Evolutionary conservation across 148 eudicot genomes (phyloP), one percentile per base, ranked within the genome.

Genomic region (Vaccinium myrtillus): DNA sequence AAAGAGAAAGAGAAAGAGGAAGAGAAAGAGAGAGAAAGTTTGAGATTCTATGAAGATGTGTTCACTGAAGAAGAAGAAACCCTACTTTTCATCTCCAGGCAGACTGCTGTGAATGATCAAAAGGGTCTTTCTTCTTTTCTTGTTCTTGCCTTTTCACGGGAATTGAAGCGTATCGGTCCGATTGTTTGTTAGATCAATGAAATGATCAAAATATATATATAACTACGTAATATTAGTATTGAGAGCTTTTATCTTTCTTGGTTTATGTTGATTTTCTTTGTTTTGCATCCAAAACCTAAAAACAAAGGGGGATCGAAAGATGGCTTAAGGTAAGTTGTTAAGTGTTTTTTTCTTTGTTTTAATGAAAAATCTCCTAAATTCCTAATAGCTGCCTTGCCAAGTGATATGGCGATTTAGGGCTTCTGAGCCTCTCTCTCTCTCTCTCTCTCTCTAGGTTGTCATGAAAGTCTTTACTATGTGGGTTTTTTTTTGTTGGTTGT

Each of bases 131-230:
- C 13, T 30, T 79, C 49, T 74, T 1, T 25, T 78, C 27, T 71
- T 76, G 58, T 54, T 81, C 51, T 46, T 36, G 18, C 81, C 25
- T 69, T 73, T 67, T 80, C 75, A 58, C 54, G 86, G 89, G 89
- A 89, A 89, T 89, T 46, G 87, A 89, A 89, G 90, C 90, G 13
- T 78, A 75, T 61, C 63, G 90, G 90, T 89, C 90, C 90, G 90
- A 87, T 84, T 84, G 82, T 83, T 88, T 81, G 88, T 73, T 86
- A 79, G 75, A 85, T 85, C 89, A 78, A 82, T 21, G 69, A 80
- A 80, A 78, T 43, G 46, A 43, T 50, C 53, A 50, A 50, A 8
- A 7, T 50, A 61, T 50, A 80, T 81, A 19, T 25, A 80, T 19
- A 59, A 32, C 14, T 81, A 46, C 55, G 49, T 81, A 65, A 8